phyloP scores from a whole-genome alignment of 768 basidiomycete species.

The Cystobasidium onofrii region DNA sequence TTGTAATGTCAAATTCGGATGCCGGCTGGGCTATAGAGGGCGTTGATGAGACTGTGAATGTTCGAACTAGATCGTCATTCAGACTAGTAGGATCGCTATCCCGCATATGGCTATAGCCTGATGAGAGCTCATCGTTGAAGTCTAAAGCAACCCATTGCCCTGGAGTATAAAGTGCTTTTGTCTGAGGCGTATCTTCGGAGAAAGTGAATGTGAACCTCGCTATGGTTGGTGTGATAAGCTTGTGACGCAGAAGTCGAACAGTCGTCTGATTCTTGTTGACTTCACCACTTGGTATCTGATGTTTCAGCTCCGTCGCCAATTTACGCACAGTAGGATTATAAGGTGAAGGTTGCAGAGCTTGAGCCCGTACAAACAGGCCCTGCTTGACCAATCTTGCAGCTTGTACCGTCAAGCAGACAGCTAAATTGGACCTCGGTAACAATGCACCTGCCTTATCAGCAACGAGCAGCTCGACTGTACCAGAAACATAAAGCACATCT shows the following conservation, averaged over 20 bases:
- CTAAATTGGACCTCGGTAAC: constrained; percentile 28
- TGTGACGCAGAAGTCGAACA: not conserved
- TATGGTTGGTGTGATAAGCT: not conserved
- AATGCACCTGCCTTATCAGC: constrained; percentile 6
- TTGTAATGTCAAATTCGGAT: constrained; percentile 26
- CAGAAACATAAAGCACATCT: constrained; percentile 31
- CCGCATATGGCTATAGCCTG: constrained; percentile 33
- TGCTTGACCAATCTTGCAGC: constrained; percentile 20
- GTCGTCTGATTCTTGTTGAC: not conserved
- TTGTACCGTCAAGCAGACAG: constrained; percentile 14
- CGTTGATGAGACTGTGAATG: constrained; percentile 33
- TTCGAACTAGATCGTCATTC: constrained; percentile 34
- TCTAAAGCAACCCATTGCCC: constrained; percentile 36
- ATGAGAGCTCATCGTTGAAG: not conserved
- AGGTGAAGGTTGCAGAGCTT: constrained; percentile 8
- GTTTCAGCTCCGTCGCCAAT: constrained; percentile 17
- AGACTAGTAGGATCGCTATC: constrained; percentile 22
- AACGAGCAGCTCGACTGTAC: constrained; percentile 14
- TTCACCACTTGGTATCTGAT: not conserved
- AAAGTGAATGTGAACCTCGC: constrained; percentile 19
- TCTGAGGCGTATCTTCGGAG: not conserved
- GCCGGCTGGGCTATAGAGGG: not conserved
- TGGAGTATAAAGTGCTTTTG: not conserved
- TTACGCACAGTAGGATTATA: constrained; percentile 32
- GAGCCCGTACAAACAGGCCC: constrained; percentile 1